Conservation (phyloP, 805 yeast species). For the Debaryomyces castellii region DNA sequence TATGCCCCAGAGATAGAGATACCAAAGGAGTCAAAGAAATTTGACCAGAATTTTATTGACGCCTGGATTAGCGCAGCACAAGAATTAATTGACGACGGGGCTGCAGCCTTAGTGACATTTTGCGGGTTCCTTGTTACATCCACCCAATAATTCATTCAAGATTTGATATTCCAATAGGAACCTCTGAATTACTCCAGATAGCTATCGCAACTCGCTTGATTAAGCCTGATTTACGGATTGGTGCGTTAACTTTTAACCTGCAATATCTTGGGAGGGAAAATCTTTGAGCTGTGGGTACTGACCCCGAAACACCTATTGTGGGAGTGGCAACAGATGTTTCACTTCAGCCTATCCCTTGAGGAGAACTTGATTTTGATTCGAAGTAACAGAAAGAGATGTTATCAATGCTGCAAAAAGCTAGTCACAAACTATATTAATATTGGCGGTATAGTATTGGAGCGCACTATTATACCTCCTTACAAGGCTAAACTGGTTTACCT, state of each 20-base stretch:
- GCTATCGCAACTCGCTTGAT: constrained; percentile 21
- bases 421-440: constrained; percentile 8
- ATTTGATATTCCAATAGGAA: constrained; percentile 29
- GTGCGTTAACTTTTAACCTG: constrained; percentile 29
- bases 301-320: constrained; percentile 13
- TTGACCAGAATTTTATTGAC: constrained; percentile 22
- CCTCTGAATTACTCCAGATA: constrained; percentile 28
- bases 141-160: constrained; percentile 19
- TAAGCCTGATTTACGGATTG: constrained; percentile 19
- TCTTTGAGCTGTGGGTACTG: constrained; percentile 17
- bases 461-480: constrained; percentile 36
- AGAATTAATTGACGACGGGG: constrained; percentile 25
- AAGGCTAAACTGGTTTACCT: constrained; percentile 24
- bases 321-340: constrained; percentile 8
- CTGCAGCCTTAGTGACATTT: constrained; percentile 31
- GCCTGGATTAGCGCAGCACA: constrained; percentile 22
- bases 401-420: constrained; percentile 9
- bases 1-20: constrained; percentile 4
- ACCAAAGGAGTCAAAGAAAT: constrained; percentile 9
- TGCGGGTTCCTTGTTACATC: constrained; percentile 34
- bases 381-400: constrained; percentile 16
- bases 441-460: constrained; percentile 30
- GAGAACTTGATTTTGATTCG: constrained; percentile 21
- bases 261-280: constrained; percentile 20
- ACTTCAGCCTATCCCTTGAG: constrained; percentile 10